Evolutionary conservation across 768 basidiomycete species (phyloP).

Genomic region (Mycena sanguinolenta): DNA sequence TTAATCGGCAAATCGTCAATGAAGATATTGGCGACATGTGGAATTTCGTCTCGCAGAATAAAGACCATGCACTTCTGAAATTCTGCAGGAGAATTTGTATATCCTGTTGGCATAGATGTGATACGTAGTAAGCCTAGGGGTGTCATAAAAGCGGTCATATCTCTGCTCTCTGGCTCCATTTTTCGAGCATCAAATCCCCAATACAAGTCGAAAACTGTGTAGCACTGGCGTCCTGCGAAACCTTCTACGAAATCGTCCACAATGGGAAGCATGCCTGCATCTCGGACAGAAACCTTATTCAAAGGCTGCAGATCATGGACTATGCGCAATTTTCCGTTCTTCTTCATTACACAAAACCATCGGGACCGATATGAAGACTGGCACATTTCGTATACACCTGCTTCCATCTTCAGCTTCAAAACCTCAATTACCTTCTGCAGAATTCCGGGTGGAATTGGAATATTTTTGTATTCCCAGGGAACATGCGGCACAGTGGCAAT

Average conservation of each 20-base stretch:
- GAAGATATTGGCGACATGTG: constrained; percentile 43
- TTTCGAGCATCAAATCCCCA: no score
- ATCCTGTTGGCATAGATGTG: not conserved
- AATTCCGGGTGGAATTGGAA: not conserved
- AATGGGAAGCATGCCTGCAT: constrained; percentile 3
- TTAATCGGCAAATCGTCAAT: constrained; percentile 49
- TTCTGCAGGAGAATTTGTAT: constrained; percentile 32
- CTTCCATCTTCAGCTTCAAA: constrained; percentile 22
- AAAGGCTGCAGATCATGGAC: constrained; percentile 34
- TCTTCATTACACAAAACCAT: constrained; percentile 36
- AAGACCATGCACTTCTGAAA: constrained; percentile 42
- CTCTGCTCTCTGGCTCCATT: no score
- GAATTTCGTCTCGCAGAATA: constrained; percentile 49
- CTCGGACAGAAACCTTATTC: constrained; percentile 29
- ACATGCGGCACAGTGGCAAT: not conserved
- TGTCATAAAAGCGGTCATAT: no score
- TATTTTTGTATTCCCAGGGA: not conserved
- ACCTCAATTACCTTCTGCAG: not conserved
- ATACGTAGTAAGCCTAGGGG: no score
- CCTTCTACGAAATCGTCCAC: not conserved
- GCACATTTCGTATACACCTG: constrained; percentile 1
- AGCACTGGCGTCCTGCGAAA: not conserved
- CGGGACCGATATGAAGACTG: constrained; percentile 28
- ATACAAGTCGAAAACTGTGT: no score
- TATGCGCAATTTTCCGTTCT: constrained; percentile 33